A percentile compares a stretch with the other conserved stretches of the same genome.
Evolutionary conservation across 2,329 filamentous ascomycete genomes (phyloP).

Genomic region (Epichloe aotearoae): DNA sequence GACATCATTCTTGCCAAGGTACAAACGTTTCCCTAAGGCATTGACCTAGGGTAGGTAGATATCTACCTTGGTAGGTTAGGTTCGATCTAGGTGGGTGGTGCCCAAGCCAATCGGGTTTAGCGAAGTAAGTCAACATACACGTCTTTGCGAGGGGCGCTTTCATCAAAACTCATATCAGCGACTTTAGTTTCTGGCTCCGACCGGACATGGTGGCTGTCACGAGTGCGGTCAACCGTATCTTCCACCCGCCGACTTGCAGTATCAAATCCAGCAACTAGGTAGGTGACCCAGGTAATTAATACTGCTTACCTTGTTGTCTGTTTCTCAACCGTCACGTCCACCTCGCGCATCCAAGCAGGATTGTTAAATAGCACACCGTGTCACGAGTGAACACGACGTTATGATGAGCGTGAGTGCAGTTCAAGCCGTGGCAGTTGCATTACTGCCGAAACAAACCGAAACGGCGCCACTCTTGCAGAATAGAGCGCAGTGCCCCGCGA

Average conservation of each 20-base stretch:
- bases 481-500: conserved; percentile 29
- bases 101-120: too few relatives aligned
- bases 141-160: too few relatives aligned
- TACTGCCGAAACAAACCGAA: conserved; percentile 11
- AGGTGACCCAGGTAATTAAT: not conserved
- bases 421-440: not conserved
- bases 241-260: not conserved
- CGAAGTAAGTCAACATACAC: too few relatives aligned
- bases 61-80: too few relatives aligned
- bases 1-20: not conserved
- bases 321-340: not conserved
- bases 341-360: not conserved
- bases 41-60: too few relatives aligned
- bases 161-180: too few relatives aligned
- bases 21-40: not conserved
- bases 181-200: too few relatives aligned
- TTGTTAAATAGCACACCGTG: not conserved
- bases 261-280: too few relatives aligned
- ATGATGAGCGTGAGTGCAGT: not conserved
- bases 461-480: conserved; percentile 12
- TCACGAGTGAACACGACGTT: not conserved
- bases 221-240: not conserved
- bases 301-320: not conserved
- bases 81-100: too few relatives aligned
- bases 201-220: not conserved